Conservation (phyloP, 768 basidiomycete species). For the Auricularia sp. region DNA sequence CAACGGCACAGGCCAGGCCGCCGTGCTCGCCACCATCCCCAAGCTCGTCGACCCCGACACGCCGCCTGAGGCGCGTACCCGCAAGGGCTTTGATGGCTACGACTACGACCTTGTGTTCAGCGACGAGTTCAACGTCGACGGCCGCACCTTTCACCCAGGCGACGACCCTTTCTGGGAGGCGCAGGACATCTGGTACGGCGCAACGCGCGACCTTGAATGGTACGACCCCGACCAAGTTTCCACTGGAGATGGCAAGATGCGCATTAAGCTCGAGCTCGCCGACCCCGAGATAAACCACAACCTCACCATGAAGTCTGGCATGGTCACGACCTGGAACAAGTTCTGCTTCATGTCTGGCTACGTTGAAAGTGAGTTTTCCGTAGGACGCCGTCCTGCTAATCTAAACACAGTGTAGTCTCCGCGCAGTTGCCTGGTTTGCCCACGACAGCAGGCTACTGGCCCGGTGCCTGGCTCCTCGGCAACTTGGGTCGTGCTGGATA, state of each 20-base stretch:
- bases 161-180: slow-evolving; percentile 68
- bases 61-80: slow-evolving; percentile 42
- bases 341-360: slow-evolving; percentile 49
- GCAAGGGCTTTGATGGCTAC: slow-evolving; percentile 64
- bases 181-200: slow-evolving; percentile 61
- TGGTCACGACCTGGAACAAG: slow-evolving; percentile 88
- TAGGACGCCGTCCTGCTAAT: neutral
- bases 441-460: slow-evolving; percentile 56
- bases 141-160: slow-evolving; percentile 59
- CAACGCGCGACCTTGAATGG: slow-evolving; percentile 64
- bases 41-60: slow-evolving; percentile 63
- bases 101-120: slow-evolving; percentile 65
- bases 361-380: slow-evolving; percentile 39
- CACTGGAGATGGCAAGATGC: slow-evolving; percentile 57
- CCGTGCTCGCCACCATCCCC: slow-evolving; percentile 44
- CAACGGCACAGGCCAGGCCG: slow-evolving; percentile 61
- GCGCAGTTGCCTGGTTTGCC: slow-evolving; percentile 46
- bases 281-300: slow-evolving; percentile 36
- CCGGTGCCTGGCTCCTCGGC: slow-evolving; percentile 82
- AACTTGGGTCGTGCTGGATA: slow-evolving; percentile 80
- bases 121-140: slow-evolving; percentile 73
- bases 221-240: slow-evolving; percentile 61
- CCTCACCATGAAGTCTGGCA: slow-evolving; percentile 48
- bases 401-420: slow-evolving; percentile 22
- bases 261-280: slow-evolving; percentile 54